Evolutionary conservation across 345 rosid genomes (phyloP).

Genomic region (Ceriops tagal): DNA sequence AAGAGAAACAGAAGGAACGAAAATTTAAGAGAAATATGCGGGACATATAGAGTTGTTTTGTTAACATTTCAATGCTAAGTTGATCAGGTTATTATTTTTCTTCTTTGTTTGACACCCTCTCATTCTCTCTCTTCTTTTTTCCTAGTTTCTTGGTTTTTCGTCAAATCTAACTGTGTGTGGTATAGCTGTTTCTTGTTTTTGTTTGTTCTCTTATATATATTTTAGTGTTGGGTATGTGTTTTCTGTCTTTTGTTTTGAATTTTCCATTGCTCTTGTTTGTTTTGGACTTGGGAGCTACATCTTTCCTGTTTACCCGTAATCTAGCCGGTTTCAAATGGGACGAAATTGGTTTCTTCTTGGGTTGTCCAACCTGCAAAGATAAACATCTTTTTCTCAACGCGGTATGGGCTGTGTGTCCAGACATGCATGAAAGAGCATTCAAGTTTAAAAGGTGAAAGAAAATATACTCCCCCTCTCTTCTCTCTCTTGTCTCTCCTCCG

Average conservation of each 20-base stretch:
- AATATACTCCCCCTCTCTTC: neutral
- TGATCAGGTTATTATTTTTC: conserved; percentile 6
- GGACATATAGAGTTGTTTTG: conserved; percentile 14
- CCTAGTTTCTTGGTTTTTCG: conserved; percentile 12
- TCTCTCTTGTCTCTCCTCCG: neutral
- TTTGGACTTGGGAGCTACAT: conserved; percentile 21
- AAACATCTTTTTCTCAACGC: conserved; percentile 13
- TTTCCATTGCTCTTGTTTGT: conserved; percentile 12
- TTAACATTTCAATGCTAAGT: conserved; percentile 22
- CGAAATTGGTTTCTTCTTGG: conserved; percentile 21
- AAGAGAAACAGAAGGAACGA: neutral
- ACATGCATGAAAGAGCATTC: conserved; percentile 23
- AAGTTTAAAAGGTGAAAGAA: conserved; percentile 16
- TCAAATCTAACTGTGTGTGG: neutral
- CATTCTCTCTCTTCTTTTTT: neutral
- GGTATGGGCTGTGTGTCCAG: conserved; percentile 22
- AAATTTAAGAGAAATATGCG: conserved; percentile 13
- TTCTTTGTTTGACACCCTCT: neutral
- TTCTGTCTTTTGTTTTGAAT: conserved; percentile 18
- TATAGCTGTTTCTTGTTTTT: conserved; percentile 1
- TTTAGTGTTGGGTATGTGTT: neutral
- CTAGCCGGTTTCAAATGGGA: conserved; percentile 33
- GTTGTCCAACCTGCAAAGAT: conserved; percentile 21
- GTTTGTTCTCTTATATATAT: neutral
- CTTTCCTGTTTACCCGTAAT: conserved; percentile 32